Evolutionary conservation across 75 land plant genomes (phyloP).

Genomic region (Selaginella tamariscina): DNA sequence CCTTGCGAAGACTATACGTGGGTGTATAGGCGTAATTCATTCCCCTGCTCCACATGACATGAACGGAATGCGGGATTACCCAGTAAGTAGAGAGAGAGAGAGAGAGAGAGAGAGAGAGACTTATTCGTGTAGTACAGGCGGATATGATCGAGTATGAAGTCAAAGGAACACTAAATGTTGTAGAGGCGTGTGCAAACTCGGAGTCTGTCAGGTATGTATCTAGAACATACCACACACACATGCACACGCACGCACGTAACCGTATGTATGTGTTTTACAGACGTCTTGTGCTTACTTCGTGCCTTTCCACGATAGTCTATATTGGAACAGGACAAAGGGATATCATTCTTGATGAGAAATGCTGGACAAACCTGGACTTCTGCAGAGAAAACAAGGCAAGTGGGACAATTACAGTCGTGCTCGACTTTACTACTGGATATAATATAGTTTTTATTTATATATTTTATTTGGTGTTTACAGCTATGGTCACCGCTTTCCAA

Average conservation of each 20-base stretch:
- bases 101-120: background rate
- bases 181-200: conserved; percentile 17
- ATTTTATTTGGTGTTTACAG: conserved; percentile 3
- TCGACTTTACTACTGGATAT: background rate
- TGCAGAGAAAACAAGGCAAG: conserved; percentile 19
- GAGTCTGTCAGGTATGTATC: conserved; percentile 18
- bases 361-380: conserved; percentile 20
- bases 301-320: conserved; percentile 14
- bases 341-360: conserved; percentile 12
- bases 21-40: conserved; percentile 16
- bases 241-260: too few relatives aligned
- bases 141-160: conserved; percentile 21
- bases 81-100: background rate
- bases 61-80: conserved; percentile 17
- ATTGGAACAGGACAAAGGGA: background rate
- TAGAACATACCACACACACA: too few relatives aligned
- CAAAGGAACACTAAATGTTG: conserved; percentile 15
- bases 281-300: conserved; percentile 16
- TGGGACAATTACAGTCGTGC: background rate
- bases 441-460: too few relatives aligned
- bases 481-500: conserved; percentile 16
- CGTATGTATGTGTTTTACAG: too few relatives aligned
- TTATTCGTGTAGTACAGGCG: background rate
- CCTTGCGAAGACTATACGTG: conserved; percentile 13
- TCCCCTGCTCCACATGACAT: conserved; percentile 17